Evolutionary conservation across 2,329 filamentous ascomycete species (phyloP).

Genomic region (Gnomoniopsis sp.): DNA sequence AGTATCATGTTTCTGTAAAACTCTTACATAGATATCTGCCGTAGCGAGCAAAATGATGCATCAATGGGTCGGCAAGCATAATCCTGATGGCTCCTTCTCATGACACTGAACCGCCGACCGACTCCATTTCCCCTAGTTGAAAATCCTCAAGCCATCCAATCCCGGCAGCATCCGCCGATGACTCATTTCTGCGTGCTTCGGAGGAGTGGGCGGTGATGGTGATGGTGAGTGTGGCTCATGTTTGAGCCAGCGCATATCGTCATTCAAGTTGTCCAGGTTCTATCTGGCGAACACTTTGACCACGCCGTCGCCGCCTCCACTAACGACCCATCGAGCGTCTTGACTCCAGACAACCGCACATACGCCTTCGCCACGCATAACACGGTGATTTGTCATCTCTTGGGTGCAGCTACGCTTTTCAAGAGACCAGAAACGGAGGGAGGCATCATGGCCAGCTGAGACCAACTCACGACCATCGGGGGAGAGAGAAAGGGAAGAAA

Average conservation of each 20-base stretch:
- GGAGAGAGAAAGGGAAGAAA: conserved; percentile 86
- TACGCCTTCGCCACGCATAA: conserved; percentile 95
- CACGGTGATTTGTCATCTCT: conserved; percentile 86
- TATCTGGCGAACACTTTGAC: conserved; percentile 82
- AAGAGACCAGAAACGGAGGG: conserved; percentile 92
- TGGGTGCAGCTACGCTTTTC: conserved; percentile 95
- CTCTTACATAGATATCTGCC: background rate
- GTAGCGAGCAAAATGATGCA: too few species aligned
- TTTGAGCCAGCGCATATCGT: background rate
- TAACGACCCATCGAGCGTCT: conserved; percentile 91
- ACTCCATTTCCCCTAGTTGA: background rate
- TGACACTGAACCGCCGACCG: too few species aligned
- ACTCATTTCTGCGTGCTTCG: conserved; percentile 3
- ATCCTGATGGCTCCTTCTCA: too few species aligned
- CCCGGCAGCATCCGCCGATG: background rate
- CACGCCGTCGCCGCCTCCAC: conserved; percentile 89
- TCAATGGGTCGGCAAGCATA: too few species aligned
- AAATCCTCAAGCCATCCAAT: background rate
- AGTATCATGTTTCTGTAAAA: background rate
- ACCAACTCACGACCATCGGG: conserved; percentile 93
- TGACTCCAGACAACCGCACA: conserved; percentile 94
- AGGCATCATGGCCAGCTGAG: conserved; percentile 92
- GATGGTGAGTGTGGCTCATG: background rate
- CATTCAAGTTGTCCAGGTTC: conserved; percentile 8
- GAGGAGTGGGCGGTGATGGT: conserved; percentile 7